A percentile compares a stretch with the other conserved stretches of the same genome.
Evolutionary conservation across 2,329 filamentous ascomycete genomes (phyloP).

Genomic region (Colletotrichum endophyticum): DNA sequence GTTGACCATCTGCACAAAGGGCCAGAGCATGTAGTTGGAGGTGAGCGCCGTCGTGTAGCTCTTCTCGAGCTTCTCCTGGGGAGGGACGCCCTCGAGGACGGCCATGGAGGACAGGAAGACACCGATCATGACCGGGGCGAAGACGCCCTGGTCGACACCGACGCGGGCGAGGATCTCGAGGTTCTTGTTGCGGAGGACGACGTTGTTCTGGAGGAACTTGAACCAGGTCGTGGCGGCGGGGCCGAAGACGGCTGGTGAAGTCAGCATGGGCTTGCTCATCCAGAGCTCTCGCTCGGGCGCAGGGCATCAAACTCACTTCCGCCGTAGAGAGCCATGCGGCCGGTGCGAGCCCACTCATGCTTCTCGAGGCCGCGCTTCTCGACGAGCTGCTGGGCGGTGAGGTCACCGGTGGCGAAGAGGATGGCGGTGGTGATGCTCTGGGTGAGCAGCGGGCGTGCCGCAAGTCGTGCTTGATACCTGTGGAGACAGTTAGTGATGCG

Average conservation of each 20-base stretch:
- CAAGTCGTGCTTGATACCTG: slow-evolving; percentile 85
- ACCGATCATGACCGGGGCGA: slow-evolving; percentile 83
- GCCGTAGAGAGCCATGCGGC: slow-evolving; percentile 81
- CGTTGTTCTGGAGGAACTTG: slow-evolving; percentile 73
- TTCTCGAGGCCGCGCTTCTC: slow-evolving; percentile 79
- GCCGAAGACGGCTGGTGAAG: slow-evolving; percentile 73
- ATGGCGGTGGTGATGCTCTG: slow-evolving; percentile 90
- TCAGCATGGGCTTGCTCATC: not conserved
- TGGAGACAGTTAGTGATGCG: not conserved
- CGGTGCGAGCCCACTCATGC: slow-evolving; percentile 76
- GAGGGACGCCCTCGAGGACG: slow-evolving; percentile 70
- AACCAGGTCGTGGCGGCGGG: slow-evolving; percentile 90
- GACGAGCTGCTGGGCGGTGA: slow-evolving; percentile 88
- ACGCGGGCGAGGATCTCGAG: slow-evolving; percentile 81
- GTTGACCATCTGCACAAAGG: slow-evolving; percentile 82
- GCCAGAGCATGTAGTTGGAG: slow-evolving; percentile 91
- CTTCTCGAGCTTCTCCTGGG: slow-evolving; percentile 70
- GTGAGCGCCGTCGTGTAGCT: slow-evolving; percentile 75
- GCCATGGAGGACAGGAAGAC: slow-evolving; percentile 87
- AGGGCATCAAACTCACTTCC: slow-evolving; percentile 60
- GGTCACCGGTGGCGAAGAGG: slow-evolving; percentile 91
- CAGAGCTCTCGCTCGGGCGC: not conserved
- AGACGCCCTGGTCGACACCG: slow-evolving; percentile 78
- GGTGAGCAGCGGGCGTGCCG: slow-evolving; percentile 83
- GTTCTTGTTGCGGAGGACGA: slow-evolving; percentile 68